Conservation (phyloP, 2,329 filamentous ascomycete species). For the Piedraia hortae region DNA sequence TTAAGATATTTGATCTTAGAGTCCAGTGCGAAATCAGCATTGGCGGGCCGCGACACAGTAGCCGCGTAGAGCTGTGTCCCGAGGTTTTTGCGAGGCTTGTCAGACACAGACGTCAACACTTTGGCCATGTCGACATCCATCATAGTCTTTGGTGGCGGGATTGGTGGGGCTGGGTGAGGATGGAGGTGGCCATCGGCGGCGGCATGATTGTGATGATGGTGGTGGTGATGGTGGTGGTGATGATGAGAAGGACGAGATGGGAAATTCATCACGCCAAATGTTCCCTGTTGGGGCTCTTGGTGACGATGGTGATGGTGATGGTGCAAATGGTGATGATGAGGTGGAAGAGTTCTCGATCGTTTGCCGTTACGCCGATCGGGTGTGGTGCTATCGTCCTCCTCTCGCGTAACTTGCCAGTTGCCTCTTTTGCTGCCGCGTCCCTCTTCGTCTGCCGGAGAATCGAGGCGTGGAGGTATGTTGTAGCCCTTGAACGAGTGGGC, state of each 20-base stretch:
- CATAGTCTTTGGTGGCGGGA: conserved; percentile 21
- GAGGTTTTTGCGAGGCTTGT: conserved; percentile 49
- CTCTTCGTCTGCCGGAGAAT: conserved; percentile 11
- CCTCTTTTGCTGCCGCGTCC: conserved; percentile 15
- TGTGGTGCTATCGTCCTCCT: conserved; percentile 12
- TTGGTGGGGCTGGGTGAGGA: conserved; percentile 7
- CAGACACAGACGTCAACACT: conserved; percentile 42
- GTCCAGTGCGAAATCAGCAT: conserved; percentile 14
- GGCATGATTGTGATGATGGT: conserved; percentile 13
- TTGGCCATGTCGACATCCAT: conserved; percentile 39
- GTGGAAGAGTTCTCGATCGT: conserved; percentile 28
- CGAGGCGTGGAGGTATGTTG: conserved; percentile 23
- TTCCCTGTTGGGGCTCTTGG: conserved; percentile 7
- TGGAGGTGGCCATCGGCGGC: no score
- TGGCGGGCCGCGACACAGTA: conserved; percentile 23
- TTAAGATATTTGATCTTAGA: conserved; percentile 29
- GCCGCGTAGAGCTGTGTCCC: conserved; percentile 64
- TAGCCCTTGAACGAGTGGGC: conserved; percentile 22
- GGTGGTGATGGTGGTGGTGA: conserved; percentile 14
- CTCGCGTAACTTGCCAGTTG: conserved; percentile 20
- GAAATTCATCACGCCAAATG: conserved; percentile 11
- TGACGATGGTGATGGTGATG: conserved; percentile 12
- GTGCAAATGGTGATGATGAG: conserved; percentile 26
- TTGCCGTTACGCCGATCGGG: conserved; percentile 35
- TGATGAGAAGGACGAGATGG: conserved; percentile 6